Base-by-base conservation (phyloP, 2,329 filamentous ascomycete genomes). In the Alternaria conjuncta region DNA sequence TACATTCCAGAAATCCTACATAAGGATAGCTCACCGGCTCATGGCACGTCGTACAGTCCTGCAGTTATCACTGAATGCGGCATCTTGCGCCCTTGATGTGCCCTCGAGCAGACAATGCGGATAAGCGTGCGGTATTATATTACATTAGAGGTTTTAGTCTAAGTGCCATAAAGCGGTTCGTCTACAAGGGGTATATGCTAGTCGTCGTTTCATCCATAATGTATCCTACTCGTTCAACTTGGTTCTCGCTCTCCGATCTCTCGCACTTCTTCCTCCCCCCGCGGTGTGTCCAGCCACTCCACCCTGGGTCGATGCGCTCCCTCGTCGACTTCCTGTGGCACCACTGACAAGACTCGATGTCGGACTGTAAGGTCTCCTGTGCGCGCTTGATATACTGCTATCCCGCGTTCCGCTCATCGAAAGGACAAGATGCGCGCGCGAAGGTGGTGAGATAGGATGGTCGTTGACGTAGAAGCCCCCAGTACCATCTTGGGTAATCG, bases 181-280 rank as follows among this genome's bases (percentile, higher is more conserved):
- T 15, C 5, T 18, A 15, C 23, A 26, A 28, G 13, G 28, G 26
- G 28, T 51, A 51, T 32, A 53, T 53, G 28, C 9, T 32, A 36
- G 28, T 53, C 49, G 18, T 53, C 28, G 36, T 21, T n/a, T 36
- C 49, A 9, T 41, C 30, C 49, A 50, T 28, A 12, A 20, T 13
- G 13, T 28, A 10, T 4, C 2, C 12, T 64, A 62, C 25, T 25
- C 57, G 36, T 61, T 68, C 57, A 64, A 20, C 47, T 53, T 59
- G 11, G 50, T 60, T 36, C 67, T 79, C 7, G 53, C 65, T 60
- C 64, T 69, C 46, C 72, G 54, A 69, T 77, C 73, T 47, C 63
- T 57, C 9, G 73, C 73, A 57, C 71, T 75, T 45, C 73, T 67
- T 1, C 73, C 74, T 9, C 72, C 71, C 21, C 71, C 74, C 2